Evolutionary conservation across 768 basidiomycete species (phyloP).

Genomic region (Tephrocybe sp.): DNA sequence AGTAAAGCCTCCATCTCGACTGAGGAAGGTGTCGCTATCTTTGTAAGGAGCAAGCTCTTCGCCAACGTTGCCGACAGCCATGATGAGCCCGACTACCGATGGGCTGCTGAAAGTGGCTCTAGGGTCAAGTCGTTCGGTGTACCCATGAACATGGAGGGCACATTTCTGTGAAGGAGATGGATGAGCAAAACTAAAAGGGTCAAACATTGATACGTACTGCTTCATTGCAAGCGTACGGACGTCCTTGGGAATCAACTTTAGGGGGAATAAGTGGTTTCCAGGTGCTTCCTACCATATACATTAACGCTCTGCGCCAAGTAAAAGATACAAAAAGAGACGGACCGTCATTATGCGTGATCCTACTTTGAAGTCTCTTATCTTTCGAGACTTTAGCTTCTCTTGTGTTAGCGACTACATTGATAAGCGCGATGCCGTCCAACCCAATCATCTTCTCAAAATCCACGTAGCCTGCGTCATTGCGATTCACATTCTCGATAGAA

Average conservation of each 20-base stretch:
- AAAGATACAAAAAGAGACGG: constrained; percentile 19
- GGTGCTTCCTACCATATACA: constrained; percentile 57
- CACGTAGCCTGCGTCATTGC: constrained; percentile 84
- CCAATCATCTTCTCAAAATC: constrained; percentile 99
- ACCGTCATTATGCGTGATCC: constrained; percentile 98
- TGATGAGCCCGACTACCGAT: constrained; percentile 86
- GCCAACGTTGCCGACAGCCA: constrained; percentile 97
- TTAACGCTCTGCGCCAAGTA: no score
- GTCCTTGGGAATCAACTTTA: constrained; percentile 68
- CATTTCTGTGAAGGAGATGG: constrained; percentile 58
- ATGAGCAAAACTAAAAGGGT: neutral
- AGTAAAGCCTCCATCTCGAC: constrained; percentile 93
- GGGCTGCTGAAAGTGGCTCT: constrained; percentile 94
- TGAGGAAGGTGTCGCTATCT: constrained; percentile 93
- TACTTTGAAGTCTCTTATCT: constrained; percentile 73
- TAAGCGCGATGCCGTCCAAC: constrained; percentile 91
- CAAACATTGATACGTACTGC: constrained; percentile 52
- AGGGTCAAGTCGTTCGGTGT: constrained; percentile 89
- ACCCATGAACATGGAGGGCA: constrained; percentile 89
- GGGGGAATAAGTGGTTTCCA: constrained; percentile 89
- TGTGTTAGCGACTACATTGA: constrained; percentile 88
- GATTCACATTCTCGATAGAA: constrained; percentile 85
- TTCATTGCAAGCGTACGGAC: constrained; percentile 64
- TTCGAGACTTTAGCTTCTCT: constrained; percentile 70
- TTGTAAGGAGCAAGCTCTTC: constrained; percentile 76